Evolutionary conservation across 768 basidiomycete species (phyloP).

Genomic region (Leccinum subgranulosum): DNA sequence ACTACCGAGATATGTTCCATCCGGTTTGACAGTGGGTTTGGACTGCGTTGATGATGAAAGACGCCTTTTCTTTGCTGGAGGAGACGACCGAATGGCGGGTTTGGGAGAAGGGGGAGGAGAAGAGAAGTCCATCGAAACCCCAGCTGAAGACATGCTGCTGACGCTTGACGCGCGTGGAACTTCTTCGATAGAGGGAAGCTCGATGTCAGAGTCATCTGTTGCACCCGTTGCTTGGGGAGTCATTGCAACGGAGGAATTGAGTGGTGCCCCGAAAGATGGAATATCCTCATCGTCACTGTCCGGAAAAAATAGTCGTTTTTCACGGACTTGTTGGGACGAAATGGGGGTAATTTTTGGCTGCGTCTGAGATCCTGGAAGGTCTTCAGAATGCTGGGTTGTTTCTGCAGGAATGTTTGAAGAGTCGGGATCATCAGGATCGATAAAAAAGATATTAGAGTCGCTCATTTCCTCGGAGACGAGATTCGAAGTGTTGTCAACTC

Average conservation of each 20-base stretch:
- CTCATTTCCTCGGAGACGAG: conserved; percentile 12
- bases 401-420: conserved; percentile 13
- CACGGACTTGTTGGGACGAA: conserved; percentile 14
- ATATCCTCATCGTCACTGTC: conserved; percentile 46
- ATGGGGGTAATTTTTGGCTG: conserved; percentile 1
- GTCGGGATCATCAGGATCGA: conserved; percentile 52
- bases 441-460: conserved; percentile 48
- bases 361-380: not conserved
- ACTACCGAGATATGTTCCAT: conserved; percentile 58
- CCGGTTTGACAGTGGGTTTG: conserved; percentile 12
- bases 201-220: conserved; percentile 31
- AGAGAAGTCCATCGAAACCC: conserved; percentile 19
- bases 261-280: conserved; percentile 9
- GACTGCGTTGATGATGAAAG: conserved; percentile 31
- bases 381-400: conserved; percentile 7
- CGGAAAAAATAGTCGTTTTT: conserved; percentile 38
- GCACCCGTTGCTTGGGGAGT: conserved; percentile 36
- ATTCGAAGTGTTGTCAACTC: not conserved
- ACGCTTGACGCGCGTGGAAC: conserved; percentile 40
- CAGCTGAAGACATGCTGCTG: conserved; percentile 35
- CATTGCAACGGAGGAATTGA: not conserved
- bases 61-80: conserved; percentile 54
- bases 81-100: conserved; percentile 13
- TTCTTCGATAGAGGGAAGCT: conserved; percentile 32
- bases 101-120: conserved; percentile 25